Base-by-base conservation (phyloP, 257 asterid genomes). In the Phtheirospermum japonicum region DNA sequence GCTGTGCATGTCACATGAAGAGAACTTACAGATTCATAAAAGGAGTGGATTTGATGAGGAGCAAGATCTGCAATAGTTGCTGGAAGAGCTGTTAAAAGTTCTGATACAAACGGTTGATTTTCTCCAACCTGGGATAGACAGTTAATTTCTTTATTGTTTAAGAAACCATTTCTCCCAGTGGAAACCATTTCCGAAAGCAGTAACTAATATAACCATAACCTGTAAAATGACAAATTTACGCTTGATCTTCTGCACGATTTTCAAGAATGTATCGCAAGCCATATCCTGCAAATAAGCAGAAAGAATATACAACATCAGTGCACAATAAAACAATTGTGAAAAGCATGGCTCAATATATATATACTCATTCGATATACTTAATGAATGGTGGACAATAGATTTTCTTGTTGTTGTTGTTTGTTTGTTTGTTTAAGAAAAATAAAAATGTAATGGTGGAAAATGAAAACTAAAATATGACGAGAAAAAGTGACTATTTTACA, bases 181-280 rank as follows among this genome's bases (percentile, higher is more conserved):
- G 31, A 66, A 33, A 69, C 12, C 52, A 62, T 63, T 59, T 42
- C 48, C 39, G 10, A 32, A 59, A 56, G 55, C 63, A 46, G 14
- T 49, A 65, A 54, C 17, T 43, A 17, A 54, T 31, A 40, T 23
- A 53, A 50, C 17, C 58, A 63, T 20, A 74, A 86, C 99, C 97
- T 89, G 99, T 14, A 82, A 74, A 28, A 82, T 67, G 43, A 93
- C 97, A 72, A 93, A 93, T 74, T 89, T 93, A 20, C 99, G 92
- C 77, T 83, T 93, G 97, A 97, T 89, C 75, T 87, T 93, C 81
- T 93, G 97, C 68, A 93, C 99, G 65, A 93, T 93, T 75, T 93
- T 93, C 85, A 93, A 77, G 83, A 93, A 87, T 7, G 99, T 93
- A 66, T 93, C 99, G 26, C 99, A 89, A 13, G 99, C 99, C 97